Evolutionary conservation across 495 filamentous ascomycete species (phyloP).

Genomic region (Lophium mytilinum): DNA sequence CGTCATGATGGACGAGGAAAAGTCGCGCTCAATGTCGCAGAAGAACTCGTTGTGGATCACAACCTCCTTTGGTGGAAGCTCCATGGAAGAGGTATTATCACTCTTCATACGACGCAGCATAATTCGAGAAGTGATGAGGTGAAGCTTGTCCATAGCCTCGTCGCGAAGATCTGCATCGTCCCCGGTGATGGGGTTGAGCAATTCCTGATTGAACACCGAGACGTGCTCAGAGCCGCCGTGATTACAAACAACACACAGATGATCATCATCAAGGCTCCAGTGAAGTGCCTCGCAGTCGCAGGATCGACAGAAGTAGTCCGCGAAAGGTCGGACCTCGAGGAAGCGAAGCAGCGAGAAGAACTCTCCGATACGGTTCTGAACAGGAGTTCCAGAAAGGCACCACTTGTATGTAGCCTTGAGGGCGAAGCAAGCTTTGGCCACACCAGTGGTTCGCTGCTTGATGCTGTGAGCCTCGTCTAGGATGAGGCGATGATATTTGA

Average conservation of each 20-base stretch:
- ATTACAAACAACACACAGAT: slow-evolving; percentile 58
- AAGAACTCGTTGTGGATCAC: slow-evolving; percentile 90
- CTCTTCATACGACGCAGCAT: slow-evolving; percentile 92
- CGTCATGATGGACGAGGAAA: slow-evolving; percentile 91
- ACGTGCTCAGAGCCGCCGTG: slow-evolving; percentile 72
- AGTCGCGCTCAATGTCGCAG: slow-evolving; percentile 87
- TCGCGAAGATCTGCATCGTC: slow-evolving; percentile 46
- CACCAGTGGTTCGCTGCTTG: slow-evolving; percentile 79
- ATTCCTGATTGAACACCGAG: slow-evolving; percentile 91
- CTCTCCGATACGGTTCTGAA: slow-evolving; percentile 95
- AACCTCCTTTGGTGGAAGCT: slow-evolving; percentile 90
- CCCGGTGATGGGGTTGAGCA: slow-evolving; percentile 68
- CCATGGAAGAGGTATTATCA: slow-evolving; percentile 86
- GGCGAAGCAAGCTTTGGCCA: slow-evolving; percentile 89
- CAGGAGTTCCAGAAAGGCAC: slow-evolving; percentile 89
- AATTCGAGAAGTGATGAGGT: slow-evolving; percentile 76
- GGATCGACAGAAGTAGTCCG: slow-evolving; percentile 82
- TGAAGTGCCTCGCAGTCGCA: slow-evolving; percentile 75
- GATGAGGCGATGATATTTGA: slow-evolving; percentile 82
- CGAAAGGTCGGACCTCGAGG: slow-evolving; percentile 76
- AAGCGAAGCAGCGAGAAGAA: slow-evolving; percentile 94
- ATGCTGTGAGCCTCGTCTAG: slow-evolving; percentile 96
- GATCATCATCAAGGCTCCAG: slow-evolving; percentile 65
- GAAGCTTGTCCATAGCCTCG: slow-evolving; percentile 68
- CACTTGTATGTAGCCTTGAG: slow-evolving; percentile 80